phyloP scores from a whole-genome alignment of 306 rosid species.

The Lablab purpureus region DNA sequence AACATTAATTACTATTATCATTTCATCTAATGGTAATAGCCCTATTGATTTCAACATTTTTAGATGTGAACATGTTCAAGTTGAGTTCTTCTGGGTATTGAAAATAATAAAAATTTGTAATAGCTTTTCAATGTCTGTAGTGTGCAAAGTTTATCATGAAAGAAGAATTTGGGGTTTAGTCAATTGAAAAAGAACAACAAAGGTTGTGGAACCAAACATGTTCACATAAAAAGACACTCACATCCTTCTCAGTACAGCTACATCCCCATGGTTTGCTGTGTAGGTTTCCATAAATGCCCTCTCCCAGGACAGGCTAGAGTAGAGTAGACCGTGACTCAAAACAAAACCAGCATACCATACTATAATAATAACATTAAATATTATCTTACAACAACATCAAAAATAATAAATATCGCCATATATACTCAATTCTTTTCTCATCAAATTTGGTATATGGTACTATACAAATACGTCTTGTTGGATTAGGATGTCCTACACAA shows the following conservation, averaged over 20 bases:
- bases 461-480: conserved; percentile 3
- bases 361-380: neutral
- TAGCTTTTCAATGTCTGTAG: neutral
- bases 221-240: conserved; percentile 48
- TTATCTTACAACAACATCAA: too few species aligned
- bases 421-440: neutral
- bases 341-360: neutral
- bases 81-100: neutral
- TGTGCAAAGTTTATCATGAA: neutral
- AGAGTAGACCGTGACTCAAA: conserved; percentile 46
- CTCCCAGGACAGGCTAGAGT: conserved; percentile 31
- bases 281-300: conserved; percentile 49
- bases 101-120: neutral
- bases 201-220: conserved; percentile 4
- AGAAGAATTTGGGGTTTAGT: conserved; percentile 11
- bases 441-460: conserved; percentile 7
- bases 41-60: neutral
- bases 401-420: neutral
- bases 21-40: neutral
- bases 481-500: conserved; percentile 41
- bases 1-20: neutral
- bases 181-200: neutral
- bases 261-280: conserved; percentile 13
- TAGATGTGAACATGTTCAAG: neutral
- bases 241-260: conserved; percentile 48